Conservation (phyloP, 75 land plant genomes). For the Cupressus sempervirens region DNA sequence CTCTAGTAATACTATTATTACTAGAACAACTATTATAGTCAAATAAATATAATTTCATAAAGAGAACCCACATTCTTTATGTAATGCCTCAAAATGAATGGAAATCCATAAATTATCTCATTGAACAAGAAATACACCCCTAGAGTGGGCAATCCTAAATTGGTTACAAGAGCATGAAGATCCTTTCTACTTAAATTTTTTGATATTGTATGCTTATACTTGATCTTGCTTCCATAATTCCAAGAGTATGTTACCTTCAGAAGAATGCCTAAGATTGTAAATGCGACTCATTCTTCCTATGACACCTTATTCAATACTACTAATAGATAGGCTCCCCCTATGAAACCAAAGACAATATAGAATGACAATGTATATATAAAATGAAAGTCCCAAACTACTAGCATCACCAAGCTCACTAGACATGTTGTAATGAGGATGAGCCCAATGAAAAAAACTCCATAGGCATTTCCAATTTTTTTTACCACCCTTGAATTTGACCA, state of each 20-base stretch:
- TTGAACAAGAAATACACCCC: conserved; percentile 55
- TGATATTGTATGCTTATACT: conserved; percentile 25
- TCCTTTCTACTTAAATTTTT: conserved; percentile 21
- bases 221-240: conserved; percentile 46
- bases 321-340: conserved; percentile 47
- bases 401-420: conserved; percentile 45
- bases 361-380: conserved; percentile 20
- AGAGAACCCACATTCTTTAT: conserved; percentile 34
- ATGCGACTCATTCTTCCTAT: conserved; percentile 62
- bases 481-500: conserved; percentile 31
- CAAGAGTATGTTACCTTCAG: conserved; percentile 36
- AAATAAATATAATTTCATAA: conserved; percentile 37
- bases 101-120: conserved; percentile 41
- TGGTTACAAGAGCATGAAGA: conserved; percentile 12
- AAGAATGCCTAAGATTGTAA: conserved; percentile 33
- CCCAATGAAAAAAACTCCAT: conserved; percentile 44
- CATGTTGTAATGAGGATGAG: conserved; percentile 68
- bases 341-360: conserved; percentile 18
- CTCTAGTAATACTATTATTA: conserved; percentile 31
- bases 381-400: conserved; percentile 33
- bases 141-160: conserved; percentile 22
- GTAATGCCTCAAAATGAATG: conserved; percentile 49
- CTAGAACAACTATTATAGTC: conserved; percentile 44
- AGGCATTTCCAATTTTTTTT: conserved; percentile 43
- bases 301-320: conserved; percentile 40